These are phyloP conservation scores for Blastomyces gilchristii DNA, from an alignment of 2,329 filamentous ascomycete genomes.

Conservation along the genomic window DNA sequence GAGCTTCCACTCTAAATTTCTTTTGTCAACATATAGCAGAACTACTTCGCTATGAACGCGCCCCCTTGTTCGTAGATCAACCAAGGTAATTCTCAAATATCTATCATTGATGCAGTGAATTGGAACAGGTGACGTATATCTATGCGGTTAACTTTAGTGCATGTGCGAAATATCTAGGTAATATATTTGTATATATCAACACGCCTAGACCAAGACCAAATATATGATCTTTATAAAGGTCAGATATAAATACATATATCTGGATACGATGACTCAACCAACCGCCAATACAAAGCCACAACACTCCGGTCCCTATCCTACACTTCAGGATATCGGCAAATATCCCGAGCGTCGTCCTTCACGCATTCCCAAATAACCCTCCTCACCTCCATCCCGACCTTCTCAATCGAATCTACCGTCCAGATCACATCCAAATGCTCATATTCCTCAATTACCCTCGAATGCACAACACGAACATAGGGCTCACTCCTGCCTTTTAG, in stretches of 20 bases:
- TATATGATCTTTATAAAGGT: background rate
- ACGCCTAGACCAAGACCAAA: background rate
- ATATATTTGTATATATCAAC: background rate
- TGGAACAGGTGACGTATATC: too few relatives aligned
- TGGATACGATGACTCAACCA: background rate
- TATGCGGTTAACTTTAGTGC: too few relatives aligned
- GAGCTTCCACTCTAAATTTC: too few relatives aligned
- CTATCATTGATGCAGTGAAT: too few relatives aligned
- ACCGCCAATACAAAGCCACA: background rate
- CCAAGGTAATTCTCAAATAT: too few relatives aligned
- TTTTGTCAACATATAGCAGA: too few relatives aligned
- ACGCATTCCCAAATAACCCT: slow-evolving; percentile 77
- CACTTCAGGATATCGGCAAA: slow-evolving; percentile 54
- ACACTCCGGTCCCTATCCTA: slow-evolving; percentile 24
- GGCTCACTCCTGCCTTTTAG: slow-evolving; percentile 72
- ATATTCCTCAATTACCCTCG: slow-evolving; percentile 73
- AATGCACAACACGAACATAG: slow-evolving; percentile 67
- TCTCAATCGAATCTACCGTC: slow-evolving; percentile 78
- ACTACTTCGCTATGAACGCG: too few relatives aligned
- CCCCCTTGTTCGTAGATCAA: too few relatives aligned
- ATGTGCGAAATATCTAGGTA: too few relatives aligned
- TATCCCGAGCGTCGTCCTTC: slow-evolving; percentile 43
- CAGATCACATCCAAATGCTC: slow-evolving; percentile 93
- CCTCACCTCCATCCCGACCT: slow-evolving; percentile 70
- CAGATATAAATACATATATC: background rate